A percentile compares a stretch with the other conserved stretches of the same genome.
These are phyloP conservation scores for Globisporangium mamillatum DNA, from an alignment of 352 stramenopile genomes.

Conservation along the genomic window DNA sequence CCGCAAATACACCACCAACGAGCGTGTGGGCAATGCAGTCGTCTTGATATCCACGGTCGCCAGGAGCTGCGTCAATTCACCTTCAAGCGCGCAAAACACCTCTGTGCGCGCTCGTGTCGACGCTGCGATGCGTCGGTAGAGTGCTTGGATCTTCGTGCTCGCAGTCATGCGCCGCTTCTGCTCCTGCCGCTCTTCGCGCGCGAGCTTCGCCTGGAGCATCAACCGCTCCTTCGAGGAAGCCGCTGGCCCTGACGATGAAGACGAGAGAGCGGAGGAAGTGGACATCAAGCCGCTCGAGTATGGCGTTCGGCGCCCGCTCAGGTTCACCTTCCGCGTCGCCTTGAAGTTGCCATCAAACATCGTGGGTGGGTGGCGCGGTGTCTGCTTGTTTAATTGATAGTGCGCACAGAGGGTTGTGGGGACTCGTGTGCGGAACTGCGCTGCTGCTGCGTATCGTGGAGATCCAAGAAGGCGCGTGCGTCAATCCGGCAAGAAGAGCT, in stretches of 20 bases:
- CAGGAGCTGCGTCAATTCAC: constrained; percentile 34
- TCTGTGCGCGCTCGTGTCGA: constrained; percentile 22
- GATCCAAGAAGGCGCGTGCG: background rate
- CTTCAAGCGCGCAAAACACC: constrained; percentile 43
- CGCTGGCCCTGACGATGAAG: constrained; percentile 3
- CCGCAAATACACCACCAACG: constrained; percentile 32
- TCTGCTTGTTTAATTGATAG: background rate
- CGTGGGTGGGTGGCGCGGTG: background rate
- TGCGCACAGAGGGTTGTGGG: background rate
- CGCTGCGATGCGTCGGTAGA: constrained; percentile 33
- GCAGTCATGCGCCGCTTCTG: constrained; percentile 39
- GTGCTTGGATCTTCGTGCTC: constrained; percentile 48
- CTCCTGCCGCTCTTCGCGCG: constrained; percentile 50
- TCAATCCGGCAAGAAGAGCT: background rate
- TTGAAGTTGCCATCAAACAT: constrained; percentile 84
- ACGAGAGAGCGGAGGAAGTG: background rate
- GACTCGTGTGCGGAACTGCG: background rate
- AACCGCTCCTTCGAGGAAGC: constrained; percentile 51
- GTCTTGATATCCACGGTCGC: constrained; percentile 30
- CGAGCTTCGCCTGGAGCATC: constrained; percentile 49
- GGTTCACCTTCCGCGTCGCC: constrained; percentile 59
- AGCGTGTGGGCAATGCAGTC: constrained; percentile 21
- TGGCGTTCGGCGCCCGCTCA: constrained; percentile 56
- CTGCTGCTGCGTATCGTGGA: background rate
- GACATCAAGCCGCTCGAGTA: constrained; percentile 23